Conservation (phyloP, 1,284 basidiomycete species). For the Stygiomarasmius scandens region DNA sequence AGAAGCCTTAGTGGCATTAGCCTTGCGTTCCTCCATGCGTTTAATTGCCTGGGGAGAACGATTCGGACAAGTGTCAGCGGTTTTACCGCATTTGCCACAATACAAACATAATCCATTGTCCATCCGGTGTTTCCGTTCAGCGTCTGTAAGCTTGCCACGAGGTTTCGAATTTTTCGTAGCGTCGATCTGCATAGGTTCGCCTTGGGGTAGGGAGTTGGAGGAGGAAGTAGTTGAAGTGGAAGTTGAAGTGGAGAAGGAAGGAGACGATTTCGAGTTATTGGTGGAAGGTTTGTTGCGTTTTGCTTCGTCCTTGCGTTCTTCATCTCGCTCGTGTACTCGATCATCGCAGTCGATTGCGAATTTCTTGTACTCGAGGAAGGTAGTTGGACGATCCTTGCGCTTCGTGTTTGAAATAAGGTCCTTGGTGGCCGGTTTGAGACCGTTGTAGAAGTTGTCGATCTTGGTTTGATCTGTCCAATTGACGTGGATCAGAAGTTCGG, state of each 20-base stretch:
- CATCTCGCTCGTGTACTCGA: not conserved
- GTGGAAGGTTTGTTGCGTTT: not conserved
- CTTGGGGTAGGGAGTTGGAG: not conserved
- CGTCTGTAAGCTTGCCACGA: not conserved
- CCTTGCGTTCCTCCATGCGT: not conserved
- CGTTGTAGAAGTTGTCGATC: conserved; percentile 21
- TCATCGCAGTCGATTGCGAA: not conserved
- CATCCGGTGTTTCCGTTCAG: not conserved
- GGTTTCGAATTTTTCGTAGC: not conserved
- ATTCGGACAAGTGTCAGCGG: not conserved
- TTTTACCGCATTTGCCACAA: not conserved
- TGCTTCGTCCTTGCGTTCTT: not conserved
- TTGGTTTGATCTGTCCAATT: conserved; percentile 27
- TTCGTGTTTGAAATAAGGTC: not conserved
- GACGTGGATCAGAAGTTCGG: conserved; percentile 25
- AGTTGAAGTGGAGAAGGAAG: not conserved
- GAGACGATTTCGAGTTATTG: not conserved
- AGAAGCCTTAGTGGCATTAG: not conserved
- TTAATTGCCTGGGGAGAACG: not conserved
- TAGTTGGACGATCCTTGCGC: not conserved
- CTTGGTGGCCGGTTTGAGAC: not conserved
- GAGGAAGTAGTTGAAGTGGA: not conserved
- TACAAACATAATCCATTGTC: not conserved
- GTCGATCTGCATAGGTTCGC: not conserved
- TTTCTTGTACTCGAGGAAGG: not conserved